Percentiles rank a stretch among this genome's conserved stretches.
phyloP scores from a whole-genome alignment of 208 protist species.

The Vickermania ingenoplastis region DNA sequence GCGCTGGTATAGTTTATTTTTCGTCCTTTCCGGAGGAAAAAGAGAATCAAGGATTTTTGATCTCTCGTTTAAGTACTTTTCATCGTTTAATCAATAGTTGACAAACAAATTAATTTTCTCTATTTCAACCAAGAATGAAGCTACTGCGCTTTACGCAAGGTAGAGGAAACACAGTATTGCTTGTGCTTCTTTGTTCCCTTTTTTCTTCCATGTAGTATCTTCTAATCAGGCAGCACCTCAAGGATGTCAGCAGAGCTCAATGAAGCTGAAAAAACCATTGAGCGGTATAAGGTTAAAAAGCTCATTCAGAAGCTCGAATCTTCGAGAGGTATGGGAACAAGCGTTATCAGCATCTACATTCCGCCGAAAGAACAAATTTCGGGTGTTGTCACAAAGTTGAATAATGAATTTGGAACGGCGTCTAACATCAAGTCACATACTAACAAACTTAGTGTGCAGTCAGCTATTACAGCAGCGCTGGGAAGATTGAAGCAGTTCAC shows the following conservation, averaged over 20 bases:
- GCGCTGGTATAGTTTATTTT: conserved; percentile 12
- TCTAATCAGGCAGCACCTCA: no score
- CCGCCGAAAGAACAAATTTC: conserved; percentile 98
- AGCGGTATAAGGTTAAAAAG: conserved; percentile 99
- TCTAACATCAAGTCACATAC: conserved; percentile 99
- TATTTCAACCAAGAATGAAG: no score
- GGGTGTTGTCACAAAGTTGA: conserved; percentile 97
- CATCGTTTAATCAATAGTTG: no score
- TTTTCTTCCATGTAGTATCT: no score
- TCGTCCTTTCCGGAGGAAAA: no score
- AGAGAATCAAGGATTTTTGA: no score
- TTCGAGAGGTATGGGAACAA: conserved; percentile 98
- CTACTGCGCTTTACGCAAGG: no score
- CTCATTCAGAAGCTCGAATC: conserved; percentile 97
- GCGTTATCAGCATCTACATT: conserved; percentile 99
- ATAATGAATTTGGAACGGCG: conserved; percentile 99
- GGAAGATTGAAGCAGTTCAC: conserved; percentile 91
- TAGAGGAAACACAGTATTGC: no score
- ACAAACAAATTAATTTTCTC: no score
- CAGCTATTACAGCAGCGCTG: conserved; percentile 84
- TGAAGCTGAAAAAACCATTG: conserved; percentile 90
- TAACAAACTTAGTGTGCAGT: conserved; percentile 93
- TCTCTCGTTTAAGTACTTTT: no score
- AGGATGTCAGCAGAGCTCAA: conserved; percentile 58
- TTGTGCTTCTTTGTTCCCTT: no score